A percentile compares a stretch with the other conserved stretches of the same genome.
Evolutionary conservation across 2,329 filamentous ascomycete species (phyloP).

Genomic region (Exophiala sideris): DNA sequence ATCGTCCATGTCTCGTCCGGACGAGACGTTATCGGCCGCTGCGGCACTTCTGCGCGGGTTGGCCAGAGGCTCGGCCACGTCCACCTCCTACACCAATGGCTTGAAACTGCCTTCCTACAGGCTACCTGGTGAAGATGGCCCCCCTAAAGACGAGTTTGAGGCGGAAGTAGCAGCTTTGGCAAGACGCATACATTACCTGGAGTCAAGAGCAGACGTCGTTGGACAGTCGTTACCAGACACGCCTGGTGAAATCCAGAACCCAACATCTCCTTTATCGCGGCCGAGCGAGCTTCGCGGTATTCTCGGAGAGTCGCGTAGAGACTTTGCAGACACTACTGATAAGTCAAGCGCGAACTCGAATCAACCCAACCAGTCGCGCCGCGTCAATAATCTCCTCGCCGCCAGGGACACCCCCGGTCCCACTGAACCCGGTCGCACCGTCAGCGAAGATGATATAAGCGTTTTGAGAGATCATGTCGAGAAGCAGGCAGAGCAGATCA

Average conservation of each 20-base stretch:
- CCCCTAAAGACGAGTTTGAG: conserved; percentile 76
- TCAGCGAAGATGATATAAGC: conserved; percentile 75
- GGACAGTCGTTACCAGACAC: conserved; percentile 70
- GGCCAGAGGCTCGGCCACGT: conserved; percentile 39
- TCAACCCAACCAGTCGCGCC: conserved; percentile 35
- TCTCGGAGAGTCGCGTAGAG: conserved; percentile 30
- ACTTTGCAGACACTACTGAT: conserved; percentile 37
- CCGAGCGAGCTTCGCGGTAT: conserved; percentile 43
- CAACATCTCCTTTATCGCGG: conserved; percentile 62
- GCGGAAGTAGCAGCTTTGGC: conserved; percentile 76
- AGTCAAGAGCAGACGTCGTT: conserved; percentile 67
- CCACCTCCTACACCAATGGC: conserved; percentile 48
- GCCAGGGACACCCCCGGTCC: conserved; percentile 38
- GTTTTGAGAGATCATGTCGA: conserved; percentile 87
- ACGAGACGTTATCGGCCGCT: conserved; percentile 48
- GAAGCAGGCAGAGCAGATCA: conserved; percentile 87
- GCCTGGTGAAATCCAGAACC: conserved; percentile 64
- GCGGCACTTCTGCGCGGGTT: conserved; percentile 45
- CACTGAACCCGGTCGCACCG: conserved; percentile 52
- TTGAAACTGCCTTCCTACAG: conserved; percentile 55
- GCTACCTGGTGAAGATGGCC: conserved; percentile 72
- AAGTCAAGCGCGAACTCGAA: conserved; percentile 23
- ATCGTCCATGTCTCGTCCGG: conserved; percentile 42
- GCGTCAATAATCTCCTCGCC: conserved; percentile 36
- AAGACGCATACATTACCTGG: conserved; percentile 74